A percentile compares a stretch with the other conserved stretches of the same genome.
phyloP scores from a whole-genome alignment of 441 rosid species.

The California macrophylla region DNA sequence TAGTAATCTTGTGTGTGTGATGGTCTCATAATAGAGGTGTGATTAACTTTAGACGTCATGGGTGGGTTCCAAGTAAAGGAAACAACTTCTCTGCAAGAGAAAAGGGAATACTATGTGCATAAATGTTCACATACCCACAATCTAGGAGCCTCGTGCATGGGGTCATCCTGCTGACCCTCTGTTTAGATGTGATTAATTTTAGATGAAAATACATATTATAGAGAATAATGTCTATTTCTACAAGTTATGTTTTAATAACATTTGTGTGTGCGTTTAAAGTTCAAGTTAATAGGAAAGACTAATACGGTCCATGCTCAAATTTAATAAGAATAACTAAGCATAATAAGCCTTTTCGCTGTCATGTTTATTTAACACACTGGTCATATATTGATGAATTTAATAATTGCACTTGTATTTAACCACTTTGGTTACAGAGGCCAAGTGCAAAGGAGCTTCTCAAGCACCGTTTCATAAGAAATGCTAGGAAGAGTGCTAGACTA shows the following conservation, averaged over 20 bases:
- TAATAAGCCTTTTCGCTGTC: neutral
- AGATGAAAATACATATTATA: constrained; percentile 3
- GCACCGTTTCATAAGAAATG: constrained; percentile 74
- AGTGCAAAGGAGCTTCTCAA: constrained; percentile 92
- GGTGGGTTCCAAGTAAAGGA: too few species aligned
- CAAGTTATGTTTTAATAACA: neutral
- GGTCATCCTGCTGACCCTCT: too few species aligned
- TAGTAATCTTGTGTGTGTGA: too few species aligned
- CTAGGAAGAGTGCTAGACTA: constrained; percentile 81
- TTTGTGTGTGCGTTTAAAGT: neutral
- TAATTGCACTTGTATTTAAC: neutral
- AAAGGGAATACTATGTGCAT: too few species aligned
- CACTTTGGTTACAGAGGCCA: constrained; percentile 56
- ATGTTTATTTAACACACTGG: neutral
- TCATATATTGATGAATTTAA: neutral
- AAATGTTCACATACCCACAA: too few species aligned
- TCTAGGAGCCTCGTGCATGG: too few species aligned
- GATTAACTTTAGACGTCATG: too few species aligned
- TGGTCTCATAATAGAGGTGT: too few species aligned
- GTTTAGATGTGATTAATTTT: neutral
- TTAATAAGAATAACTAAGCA: neutral
- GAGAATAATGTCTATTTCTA: neutral
- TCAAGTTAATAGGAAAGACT: neutral
- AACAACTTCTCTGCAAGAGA: too few species aligned
- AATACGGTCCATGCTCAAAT: neutral